Conservation (phyloP, 164 flowering plant genomes). For the Berberis thunbergii region DNA sequence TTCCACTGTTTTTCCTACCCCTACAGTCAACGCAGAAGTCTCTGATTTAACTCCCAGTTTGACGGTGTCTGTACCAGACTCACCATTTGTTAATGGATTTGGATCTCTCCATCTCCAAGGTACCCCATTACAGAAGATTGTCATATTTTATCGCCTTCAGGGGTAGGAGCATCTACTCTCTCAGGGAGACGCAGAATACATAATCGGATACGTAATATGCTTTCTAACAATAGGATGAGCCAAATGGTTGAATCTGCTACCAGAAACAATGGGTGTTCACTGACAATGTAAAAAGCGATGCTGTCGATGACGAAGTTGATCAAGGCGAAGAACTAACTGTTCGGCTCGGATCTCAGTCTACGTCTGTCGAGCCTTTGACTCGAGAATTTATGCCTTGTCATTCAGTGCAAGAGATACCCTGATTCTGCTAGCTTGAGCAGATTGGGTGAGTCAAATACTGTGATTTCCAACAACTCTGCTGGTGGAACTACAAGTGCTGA, state of each 20-base stretch:
- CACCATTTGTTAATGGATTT: slow-evolving; percentile 25
- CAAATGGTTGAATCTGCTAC: slow-evolving; percentile 11
- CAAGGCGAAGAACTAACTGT: slow-evolving; percentile 20
- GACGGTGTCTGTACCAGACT: slow-evolving; percentile 30
- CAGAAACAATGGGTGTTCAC: slow-evolving; percentile 18
- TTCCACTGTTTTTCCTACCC: slow-evolving; percentile 27
- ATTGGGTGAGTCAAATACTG: too few relatives aligned
- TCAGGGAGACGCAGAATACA: slow-evolving; percentile 67
- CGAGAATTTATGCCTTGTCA: too few relatives aligned
- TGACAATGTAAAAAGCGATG: slow-evolving; percentile 16
- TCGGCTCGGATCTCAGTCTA: slow-evolving; percentile 5
- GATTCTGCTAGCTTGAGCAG: too few relatives aligned
- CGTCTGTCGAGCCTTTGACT: too few relatives aligned
- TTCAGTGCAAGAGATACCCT: too few relatives aligned
- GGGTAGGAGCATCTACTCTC: slow-evolving; percentile 61
- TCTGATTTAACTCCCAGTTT: slow-evolving; percentile 22
- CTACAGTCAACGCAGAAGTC: slow-evolving; percentile 24
- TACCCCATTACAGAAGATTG: slow-evolving; percentile 24
- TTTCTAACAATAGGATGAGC: slow-evolving; percentile 35
- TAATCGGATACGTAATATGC: slow-evolving; percentile 47
- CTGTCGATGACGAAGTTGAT: slow-evolving; percentile 20
- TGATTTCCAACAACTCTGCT: too few relatives aligned
- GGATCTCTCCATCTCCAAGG: slow-evolving; percentile 42
- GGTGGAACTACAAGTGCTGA: too few relatives aligned
- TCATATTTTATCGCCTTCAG: slow-evolving; percentile 50